Conservation (phyloP, 257 asterid genomes). For the Nicotiana noctiflora region DNA sequence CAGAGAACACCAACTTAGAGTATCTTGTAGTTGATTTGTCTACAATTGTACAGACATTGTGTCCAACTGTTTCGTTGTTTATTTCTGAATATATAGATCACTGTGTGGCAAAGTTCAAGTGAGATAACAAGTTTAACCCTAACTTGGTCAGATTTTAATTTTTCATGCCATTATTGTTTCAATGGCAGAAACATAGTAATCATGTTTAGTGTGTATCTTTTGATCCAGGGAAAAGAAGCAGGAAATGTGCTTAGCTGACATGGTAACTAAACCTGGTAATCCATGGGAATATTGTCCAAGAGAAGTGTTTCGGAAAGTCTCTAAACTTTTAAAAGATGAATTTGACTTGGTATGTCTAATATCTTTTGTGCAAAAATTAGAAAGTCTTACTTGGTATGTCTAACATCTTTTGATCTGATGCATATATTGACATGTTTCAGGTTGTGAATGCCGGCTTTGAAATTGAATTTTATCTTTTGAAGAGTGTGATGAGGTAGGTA, state of each 20-base stretch:
- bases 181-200: neutral
- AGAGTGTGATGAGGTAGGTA: constrained; percentile 48
- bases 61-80: neutral
- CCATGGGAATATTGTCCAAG: constrained; percentile 96
- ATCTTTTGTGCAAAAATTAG: neutral
- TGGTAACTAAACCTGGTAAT: constrained; percentile 69
- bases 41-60: neutral
- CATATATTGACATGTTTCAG: constrained; percentile 48
- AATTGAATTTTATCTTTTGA: constrained; percentile 69
- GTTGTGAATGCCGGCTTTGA: constrained; percentile 86
- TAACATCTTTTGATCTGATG: constrained; percentile 13
- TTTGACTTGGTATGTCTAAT: constrained; percentile 61
- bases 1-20: neutral
- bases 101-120: neutral
- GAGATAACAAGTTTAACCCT: neutral
- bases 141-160: neutral
- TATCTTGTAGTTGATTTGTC: neutral
- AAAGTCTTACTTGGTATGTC: constrained; percentile 44
- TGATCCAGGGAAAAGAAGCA: constrained; percentile 72
- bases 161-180: neutral
- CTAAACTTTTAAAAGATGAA: constrained; percentile 68
- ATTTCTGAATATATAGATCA: neutral
- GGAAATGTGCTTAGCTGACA: constrained; percentile 84
- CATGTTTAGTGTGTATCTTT: neutral
- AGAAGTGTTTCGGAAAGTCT: constrained; percentile 64